A percentile compares a stretch with the other conserved stretches of the same genome.
These are phyloP conservation scores for Russula emetica DNA, from an alignment of 768 basidiomycete genomes.

Conservation along the genomic window DNA sequence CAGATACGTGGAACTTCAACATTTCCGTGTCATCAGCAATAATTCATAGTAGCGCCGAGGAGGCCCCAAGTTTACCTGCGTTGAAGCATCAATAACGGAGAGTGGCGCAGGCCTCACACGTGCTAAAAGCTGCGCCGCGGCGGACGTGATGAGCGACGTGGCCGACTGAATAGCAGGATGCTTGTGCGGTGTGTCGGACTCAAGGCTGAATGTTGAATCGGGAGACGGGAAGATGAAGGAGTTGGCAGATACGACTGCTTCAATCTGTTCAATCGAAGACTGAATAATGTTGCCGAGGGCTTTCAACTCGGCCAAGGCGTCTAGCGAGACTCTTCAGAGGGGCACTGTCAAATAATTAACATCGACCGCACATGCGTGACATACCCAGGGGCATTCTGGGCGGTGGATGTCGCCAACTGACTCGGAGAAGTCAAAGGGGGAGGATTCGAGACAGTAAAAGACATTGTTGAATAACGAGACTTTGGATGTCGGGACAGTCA, in stretches of 20 bases:
- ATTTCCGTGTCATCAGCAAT: background rate
- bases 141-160: constrained; percentile 10
- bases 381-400: background rate
- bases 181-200: constrained; percentile 7
- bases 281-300: constrained; percentile 16
- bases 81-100: background rate
- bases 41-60: no score
- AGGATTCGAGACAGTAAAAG: no score
- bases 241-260: background rate
- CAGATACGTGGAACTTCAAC: constrained; percentile 4
- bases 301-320: constrained; percentile 8
- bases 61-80: background rate
- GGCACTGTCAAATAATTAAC: background rate
- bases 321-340: background rate
- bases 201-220: background rate
- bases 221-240: constrained; percentile 10
- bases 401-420: no score
- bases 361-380: background rate
- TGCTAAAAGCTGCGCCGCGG: constrained; percentile 9
- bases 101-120: constrained; percentile 10
- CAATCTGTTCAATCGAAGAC: constrained; percentile 8
- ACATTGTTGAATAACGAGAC: no score
- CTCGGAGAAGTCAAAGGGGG: no score
- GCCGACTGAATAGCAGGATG: constrained; percentile 9
- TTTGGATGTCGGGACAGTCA: no score